Evolutionary conservation across 108 stramenopile genomes (phyloP).

Genomic region (Asterionellopsis glacialis): DNA sequence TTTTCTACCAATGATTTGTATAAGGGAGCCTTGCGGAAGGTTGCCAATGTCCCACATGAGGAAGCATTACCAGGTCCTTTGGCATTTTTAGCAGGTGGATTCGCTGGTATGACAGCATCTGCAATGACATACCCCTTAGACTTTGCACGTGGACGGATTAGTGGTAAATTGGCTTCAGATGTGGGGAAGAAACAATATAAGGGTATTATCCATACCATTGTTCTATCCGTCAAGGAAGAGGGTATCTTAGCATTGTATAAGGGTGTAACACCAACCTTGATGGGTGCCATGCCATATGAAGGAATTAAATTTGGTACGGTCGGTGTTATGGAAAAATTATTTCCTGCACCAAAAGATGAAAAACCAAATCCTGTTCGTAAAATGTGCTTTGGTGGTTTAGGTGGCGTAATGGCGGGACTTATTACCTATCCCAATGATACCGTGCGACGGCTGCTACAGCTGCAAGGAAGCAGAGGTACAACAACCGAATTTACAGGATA

Average conservation of each 20-base stretch:
- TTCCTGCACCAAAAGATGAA: conserved; percentile 21
- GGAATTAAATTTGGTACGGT: conserved; percentile 92
- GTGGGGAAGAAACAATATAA: conserved; percentile 51
- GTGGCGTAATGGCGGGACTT: conserved; percentile 74
- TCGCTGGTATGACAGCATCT: conserved; percentile 78
- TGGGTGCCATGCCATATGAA: conserved; percentile 88
- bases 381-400: conserved; percentile 76
- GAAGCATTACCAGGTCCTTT: conserved; percentile 31
- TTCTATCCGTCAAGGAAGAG: conserved; percentile 73
- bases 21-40: conserved; percentile 26
- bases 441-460: conserved; percentile 75
- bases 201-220: conserved; percentile 67
- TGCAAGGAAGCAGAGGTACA: conserved; percentile 84
- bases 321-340: conserved; percentile 64
- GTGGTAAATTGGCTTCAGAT: conserved; percentile 61
- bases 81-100: conserved; percentile 77
- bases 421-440: conserved; percentile 92
- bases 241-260: conserved; percentile 73
- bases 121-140: conserved; percentile 84
- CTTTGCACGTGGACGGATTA: conserved; percentile 80
- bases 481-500: conserved; percentile 64
- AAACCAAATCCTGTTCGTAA: conserved; percentile 40
- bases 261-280: conserved; percentile 73
- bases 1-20: conserved; percentile 82
- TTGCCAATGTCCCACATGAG: background rate